Base-by-base conservation (phyloP, 345 rosid species). In the Boechera divaricarpa region DNA sequence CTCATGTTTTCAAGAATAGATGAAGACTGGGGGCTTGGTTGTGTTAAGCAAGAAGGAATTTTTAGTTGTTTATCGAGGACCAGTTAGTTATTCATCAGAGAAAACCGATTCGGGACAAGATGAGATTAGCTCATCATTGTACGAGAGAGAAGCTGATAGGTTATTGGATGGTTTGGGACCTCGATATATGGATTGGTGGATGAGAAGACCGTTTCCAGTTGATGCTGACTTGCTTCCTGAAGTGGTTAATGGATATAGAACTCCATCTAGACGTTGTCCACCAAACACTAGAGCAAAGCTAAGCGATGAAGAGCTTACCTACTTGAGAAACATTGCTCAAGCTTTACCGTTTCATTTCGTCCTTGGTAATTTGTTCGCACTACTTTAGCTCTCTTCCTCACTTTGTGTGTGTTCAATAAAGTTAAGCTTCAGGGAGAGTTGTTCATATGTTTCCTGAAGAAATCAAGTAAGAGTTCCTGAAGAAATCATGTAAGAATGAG, bases 181-280 rank as follows among this genome's bases (percentile, higher is more conserved):
- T 78, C 87, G 97, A 36, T 92, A 81, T 79, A 75, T 83, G 71
- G 98, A 92, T 80, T 90, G 98, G 98, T 92, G 98, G 98, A 90
- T 87, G 97, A 78, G 79, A 63, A 90, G 88, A 85, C 98, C 98
- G 57, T 80, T 90, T 83, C 98, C 98, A 1, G 87, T 90, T 65
- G 98, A 92, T 77, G 98, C 86, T 56, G 97, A 92, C 78, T 79
- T 88, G 82, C 94, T 92, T 75, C 93, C 94, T 9, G 78, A 82
- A 80, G 82, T 83, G 51, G 88, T 92, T 71, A 79, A 84, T 51
- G 89, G 96, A 64, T 92, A 85, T 76, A 83, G n/a, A 82, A 80
- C 87, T 75, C 94, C 94, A 10, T 45, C 77, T 51, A 86, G 98
- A 83, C 85, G 82, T 61, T 83, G 86, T 68, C 98, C 89, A 57